Percentiles rank a stretch among this genome's conserved stretches.
Evolutionary conservation across 192 early-diverging fungal genomes (phyloP).

Genomic region (Backusella morwellensis): DNA sequence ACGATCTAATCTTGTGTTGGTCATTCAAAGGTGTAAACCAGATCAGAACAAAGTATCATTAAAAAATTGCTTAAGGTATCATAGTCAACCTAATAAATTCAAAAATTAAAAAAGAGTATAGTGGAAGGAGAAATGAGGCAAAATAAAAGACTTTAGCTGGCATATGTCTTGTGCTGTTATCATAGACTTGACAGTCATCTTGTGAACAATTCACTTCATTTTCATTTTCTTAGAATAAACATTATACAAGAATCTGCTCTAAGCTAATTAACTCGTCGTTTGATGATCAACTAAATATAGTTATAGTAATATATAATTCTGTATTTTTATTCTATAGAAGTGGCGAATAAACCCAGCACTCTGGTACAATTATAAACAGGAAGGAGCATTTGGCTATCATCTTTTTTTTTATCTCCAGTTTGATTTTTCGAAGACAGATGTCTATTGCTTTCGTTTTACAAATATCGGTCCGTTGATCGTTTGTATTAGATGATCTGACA

Average conservation of each 20-base stretch:
- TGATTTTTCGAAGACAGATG: not conserved
- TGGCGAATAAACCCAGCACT: not conserved
- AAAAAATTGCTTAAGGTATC: not conserved
- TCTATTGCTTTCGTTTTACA: not conserved
- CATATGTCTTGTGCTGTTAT: not conserved
- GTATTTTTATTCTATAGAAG: not conserved
- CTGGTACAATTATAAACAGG: not conserved
- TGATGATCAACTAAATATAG: too few relatives aligned
- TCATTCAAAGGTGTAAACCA: not conserved
- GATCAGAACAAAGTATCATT: not conserved
- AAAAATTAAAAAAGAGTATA: not conserved
- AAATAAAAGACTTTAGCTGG: not conserved
- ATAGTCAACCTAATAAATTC: too few relatives aligned
- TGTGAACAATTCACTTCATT: not conserved
- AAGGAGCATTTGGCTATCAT: not conserved
- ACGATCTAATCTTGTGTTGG: not conserved
- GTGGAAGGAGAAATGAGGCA: not conserved
- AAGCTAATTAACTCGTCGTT: too few relatives aligned
- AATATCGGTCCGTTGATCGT: not conserved
- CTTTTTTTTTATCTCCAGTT: not conserved
- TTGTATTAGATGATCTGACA: not conserved
- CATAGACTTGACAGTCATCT: not conserved
- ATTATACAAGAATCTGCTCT: too few relatives aligned
- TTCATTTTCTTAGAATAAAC: not conserved
- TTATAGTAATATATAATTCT: too few relatives aligned